Evolutionary conservation across 148 eudicot genomes (phyloP), one percentile per base, ranked within the genome.

Genomic region (Spergularia bocconei): DNA sequence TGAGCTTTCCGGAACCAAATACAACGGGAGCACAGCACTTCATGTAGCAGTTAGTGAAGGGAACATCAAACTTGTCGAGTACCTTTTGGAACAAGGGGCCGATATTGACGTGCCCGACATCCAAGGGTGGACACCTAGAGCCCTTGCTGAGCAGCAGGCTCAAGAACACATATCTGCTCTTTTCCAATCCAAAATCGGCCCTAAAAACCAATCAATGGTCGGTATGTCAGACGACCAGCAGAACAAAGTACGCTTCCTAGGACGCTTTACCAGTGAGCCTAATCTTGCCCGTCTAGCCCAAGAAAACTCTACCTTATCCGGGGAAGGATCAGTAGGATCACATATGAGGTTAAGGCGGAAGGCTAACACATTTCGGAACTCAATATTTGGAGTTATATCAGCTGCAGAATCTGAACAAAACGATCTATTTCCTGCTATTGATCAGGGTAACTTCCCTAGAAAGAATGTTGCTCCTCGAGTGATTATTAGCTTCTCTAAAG

Each of bases 321-420:
- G 68, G 62, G 86, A 84, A 12, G 80, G 81, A 0, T 74, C 84
- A 7, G 70, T 69, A 13, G 76, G 71, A 48, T 70, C 83, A 20
- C 57, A 75, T 29, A 39, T 82, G 0, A 79, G 83, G 21, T 81
- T 69, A 0, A 85, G 96, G 67, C 79, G 91, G 21, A 89, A 89
- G 79, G 74, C 78, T 19, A 89, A 80, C 69, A 87, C 83, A 70
- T 93, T 90, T 63, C 82, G 83, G n/a, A 90, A 93, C 73, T 93
- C 98, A 1, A 78, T 93, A 25, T 93, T 93, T 69, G 98, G 98
- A 58, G 88, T 93, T 13, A 82, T 93, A 78, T 90, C 96, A 38
- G 90, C 85, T 11, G 88, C 88, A 7, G 78, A 81, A 21, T 78
- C 55, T 11, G 84, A 79, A 29, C 80, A 78, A 16, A 80, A 66